Base-by-base conservation (phyloP, 495 filamentous ascomycete genomes). In the Aspergillus diversus region DNA sequence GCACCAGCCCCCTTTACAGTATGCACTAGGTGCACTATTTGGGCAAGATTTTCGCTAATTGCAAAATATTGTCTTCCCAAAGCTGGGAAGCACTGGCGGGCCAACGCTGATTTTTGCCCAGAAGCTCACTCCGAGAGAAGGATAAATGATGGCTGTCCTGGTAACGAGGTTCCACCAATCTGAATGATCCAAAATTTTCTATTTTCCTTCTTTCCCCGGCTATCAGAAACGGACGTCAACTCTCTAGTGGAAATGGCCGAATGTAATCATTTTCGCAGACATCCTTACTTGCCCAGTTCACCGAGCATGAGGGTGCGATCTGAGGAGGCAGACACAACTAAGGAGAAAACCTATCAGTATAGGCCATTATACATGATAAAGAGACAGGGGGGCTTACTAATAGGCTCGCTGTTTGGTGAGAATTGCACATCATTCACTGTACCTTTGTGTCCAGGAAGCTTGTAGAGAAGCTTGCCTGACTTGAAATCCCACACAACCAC, bases 401-500 rank as follows among this genome's bases (percentile, higher is more conserved):
- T 89, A 48, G 93, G 92, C 64, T 96, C 93, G 47, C 87, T 86
- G 48, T 80, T 80, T 2, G 95, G 92, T 37, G 90, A 90, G 71
- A 99, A 94, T 66, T 92, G 87, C 57, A 94, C 93, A 73, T 94
- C 93, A 70, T 98, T 99, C 48, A 99, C 96, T 2, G 92, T 90
- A 12, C 96, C 95, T 74, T 93, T 94, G 70, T 99, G 95, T 0
- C 95, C 95, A 0, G 95, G 95, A 54, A 99, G 80, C 73, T 97
- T 97, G 78, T 97, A 96, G 50, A 97, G 72, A 62, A 99, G 76
- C 77, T 95, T 98, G 42, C 88, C 92, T 6, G 84, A 87, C 65
- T 89, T 86, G 31, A 77, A 83, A 32, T 93, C 92, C 95, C 95
- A 99, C 9, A 99, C 87, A 5, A 96, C 89, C 21, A 92, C 93